These are phyloP conservation scores for Styphnolobium japonicum DNA, from an alignment of 306 rosid species.

Conservation along the genomic window DNA sequence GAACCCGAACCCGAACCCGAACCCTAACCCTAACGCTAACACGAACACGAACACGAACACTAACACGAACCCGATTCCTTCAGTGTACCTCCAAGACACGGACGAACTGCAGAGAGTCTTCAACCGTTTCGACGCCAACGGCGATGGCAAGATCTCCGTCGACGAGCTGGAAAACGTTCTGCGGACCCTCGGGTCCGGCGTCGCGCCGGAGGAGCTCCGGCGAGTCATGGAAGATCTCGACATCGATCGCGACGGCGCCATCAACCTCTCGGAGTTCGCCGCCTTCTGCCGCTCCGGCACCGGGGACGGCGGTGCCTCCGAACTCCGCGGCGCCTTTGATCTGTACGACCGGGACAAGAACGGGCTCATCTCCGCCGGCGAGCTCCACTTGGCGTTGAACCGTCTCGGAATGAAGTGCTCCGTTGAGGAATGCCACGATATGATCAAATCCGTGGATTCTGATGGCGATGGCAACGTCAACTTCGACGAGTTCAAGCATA, in stretches of 20 bases:
- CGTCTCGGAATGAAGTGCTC: slow-evolving; percentile 63
- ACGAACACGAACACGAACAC: too few relatives aligned
- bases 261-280: slow-evolving; percentile 62
- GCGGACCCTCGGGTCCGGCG: slow-evolving; percentile 53
- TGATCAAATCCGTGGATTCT: slow-evolving; percentile 72
- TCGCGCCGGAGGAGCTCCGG: slow-evolving; percentile 37
- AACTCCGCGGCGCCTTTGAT: slow-evolving; percentile 68
- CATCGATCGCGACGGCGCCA: slow-evolving; percentile 65
- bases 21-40: not conserved
- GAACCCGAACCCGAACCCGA: not conserved
- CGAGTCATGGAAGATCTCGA: slow-evolving; percentile 69
- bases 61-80: not conserved
- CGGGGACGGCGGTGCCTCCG: slow-evolving; percentile 41
- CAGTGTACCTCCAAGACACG: slow-evolving; percentile 32
- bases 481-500: slow-evolving; percentile 72
- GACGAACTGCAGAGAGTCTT: slow-evolving; percentile 61
- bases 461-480: slow-evolving; percentile 79
- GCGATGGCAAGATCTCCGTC: slow-evolving; percentile 82
- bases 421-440: slow-evolving; percentile 57
- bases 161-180: slow-evolving; percentile 64
- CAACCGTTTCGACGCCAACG: slow-evolving; percentile 73
- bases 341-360: slow-evolving; percentile 78
- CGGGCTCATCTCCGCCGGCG: slow-evolving; percentile 67
- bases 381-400: slow-evolving; percentile 65
- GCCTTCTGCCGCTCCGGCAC: slow-evolving; percentile 54